These are phyloP conservation scores for Penicillium sp. DNA, from an alignment of 2,329 filamentous ascomycete species.

Conservation along the genomic window DNA sequence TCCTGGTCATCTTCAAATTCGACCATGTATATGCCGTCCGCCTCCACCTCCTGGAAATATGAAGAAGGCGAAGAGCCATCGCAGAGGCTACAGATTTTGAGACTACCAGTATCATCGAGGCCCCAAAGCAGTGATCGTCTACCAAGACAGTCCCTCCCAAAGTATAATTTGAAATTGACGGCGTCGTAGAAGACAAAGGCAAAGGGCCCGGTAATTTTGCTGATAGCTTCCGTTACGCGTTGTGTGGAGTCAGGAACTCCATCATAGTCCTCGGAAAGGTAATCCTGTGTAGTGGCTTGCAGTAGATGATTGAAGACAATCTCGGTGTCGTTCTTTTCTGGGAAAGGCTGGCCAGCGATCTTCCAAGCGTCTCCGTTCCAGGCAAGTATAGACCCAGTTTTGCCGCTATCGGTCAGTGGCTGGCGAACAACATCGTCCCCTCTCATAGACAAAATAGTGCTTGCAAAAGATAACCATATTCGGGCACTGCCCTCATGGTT, in stretches of 20 bases:
- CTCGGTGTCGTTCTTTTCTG: constrained; percentile 83
- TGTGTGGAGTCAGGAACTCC: constrained; percentile 24
- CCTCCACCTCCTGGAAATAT: constrained; percentile 79
- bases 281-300: constrained; percentile 37
- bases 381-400: constrained; percentile 72
- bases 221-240: constrained; percentile 54
- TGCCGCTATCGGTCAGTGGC: constrained; percentile 65
- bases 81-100: constrained; percentile 74
- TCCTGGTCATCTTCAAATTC: constrained; percentile 50
- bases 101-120: constrained; percentile 51
- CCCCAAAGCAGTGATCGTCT: constrained; percentile 75
- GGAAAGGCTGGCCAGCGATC: constrained; percentile 61
- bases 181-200: constrained; percentile 85
- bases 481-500: constrained; percentile 26
- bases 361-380: constrained; percentile 99
- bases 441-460: constrained; percentile 89
- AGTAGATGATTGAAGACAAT: constrained; percentile 67
- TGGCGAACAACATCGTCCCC: constrained; percentile 74
- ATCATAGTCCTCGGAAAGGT: constrained; percentile 13
- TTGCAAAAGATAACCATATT: constrained; percentile 67
- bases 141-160: constrained; percentile 85
- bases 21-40: constrained; percentile 78
- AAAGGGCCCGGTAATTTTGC: constrained; percentile 78
- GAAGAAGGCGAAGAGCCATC: constrained; percentile 51
- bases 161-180: constrained; percentile 68